A percentile compares a stretch with the other conserved stretches of the same genome.
Evolutionary conservation across 139 green algal species (phyloP).

Genomic region (Coelastrella sp.): DNA sequence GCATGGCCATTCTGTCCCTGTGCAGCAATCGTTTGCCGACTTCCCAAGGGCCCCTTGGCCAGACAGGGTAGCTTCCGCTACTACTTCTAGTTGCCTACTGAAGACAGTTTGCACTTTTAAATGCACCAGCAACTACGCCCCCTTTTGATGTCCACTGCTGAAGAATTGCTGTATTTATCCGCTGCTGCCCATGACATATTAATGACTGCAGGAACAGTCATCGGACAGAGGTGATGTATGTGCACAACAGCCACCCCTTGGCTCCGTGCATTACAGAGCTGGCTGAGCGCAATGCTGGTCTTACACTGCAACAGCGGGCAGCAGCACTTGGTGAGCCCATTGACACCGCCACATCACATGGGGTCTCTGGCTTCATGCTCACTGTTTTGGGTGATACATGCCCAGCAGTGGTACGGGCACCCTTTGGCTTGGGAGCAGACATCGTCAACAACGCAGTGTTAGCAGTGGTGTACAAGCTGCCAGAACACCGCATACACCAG

Average conservation of each 20-base stretch:
- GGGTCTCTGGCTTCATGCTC: constrained; percentile 81
- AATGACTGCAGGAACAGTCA: constrained; percentile 66
- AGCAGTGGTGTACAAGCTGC: constrained; percentile 74
- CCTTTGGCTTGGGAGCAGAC: constrained; percentile 79
- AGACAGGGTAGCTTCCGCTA: background rate
- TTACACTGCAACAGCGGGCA: constrained; percentile 49
- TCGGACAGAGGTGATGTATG: constrained; percentile 83
- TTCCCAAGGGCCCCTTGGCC: background rate
- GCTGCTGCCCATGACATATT: background rate
- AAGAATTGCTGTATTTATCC: background rate
- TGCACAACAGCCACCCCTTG: constrained; percentile 81
- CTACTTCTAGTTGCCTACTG: background rate
- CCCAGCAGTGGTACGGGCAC: constrained; percentile 77
- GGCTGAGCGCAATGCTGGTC: constrained; percentile 56
- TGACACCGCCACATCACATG: constrained; percentile 51
- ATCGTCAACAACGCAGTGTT: constrained; percentile 84
- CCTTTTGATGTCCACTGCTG: no score
- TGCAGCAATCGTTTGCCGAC: background rate
- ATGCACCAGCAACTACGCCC: no score
- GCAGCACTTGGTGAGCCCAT: constrained; percentile 40
- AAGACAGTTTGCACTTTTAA: no score
- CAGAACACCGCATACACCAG: constrained; percentile 70
- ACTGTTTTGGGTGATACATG: constrained; percentile 79
- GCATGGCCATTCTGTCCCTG: background rate
- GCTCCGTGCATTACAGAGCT: constrained; percentile 77